Evolutionary conservation across 371 early-diverging fungal genomes (phyloP), one percentile per base, ranked within the genome.

Genomic region (Saksenaea vasiformis): DNA sequence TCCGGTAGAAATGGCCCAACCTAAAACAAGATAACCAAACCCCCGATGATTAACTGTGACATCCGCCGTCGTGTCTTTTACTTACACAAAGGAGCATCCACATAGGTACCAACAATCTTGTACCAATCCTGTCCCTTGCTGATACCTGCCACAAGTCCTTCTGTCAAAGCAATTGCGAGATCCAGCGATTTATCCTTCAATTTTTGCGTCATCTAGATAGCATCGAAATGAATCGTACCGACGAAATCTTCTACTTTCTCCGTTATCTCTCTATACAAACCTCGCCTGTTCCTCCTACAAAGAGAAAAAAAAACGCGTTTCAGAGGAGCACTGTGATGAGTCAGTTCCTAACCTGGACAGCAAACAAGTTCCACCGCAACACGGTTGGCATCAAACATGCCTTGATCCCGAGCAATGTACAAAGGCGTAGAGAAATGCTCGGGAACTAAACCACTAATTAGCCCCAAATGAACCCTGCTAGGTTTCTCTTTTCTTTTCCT

Each of bases 371-470:
- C 87, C 58, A 92, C 83, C 41, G 87, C 77, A 13, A 90, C 78
- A 11, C 83, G 81, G 22, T 74, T 65, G 11, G 82, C 80, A 31
- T 71, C 69, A 61, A 91, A 83, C 61, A 80, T 84, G n/a, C 83
- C 89, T 22, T 78, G 73, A 43, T 88, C 87, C 39, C 77, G 77
- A 1, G 87, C 89, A 65, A 87, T 82, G 71, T 89, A 85, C 56
- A 94, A 76, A 17, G 95, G 95, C 5, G 90, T 87, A 0, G 92
- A 92, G 72, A 94, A 94, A 72, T 94, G 95, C 72, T 94, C 95
- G 15, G 95, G 95, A 8, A 94, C 94, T 87, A 70, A n/a, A 34
- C 15, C 17, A 26, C 5, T 38, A 0, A 13, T 9, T 27, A 36
- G 0, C 54, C n/a, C n/a, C n/a, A n/a, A n/a, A n/a, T n/a, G n/a